Evolutionary conservation across 108 stramenopile species (phyloP), one percentile per base, ranked within the genome.

Genomic region (Cafeteria roenbergensis): DNA sequence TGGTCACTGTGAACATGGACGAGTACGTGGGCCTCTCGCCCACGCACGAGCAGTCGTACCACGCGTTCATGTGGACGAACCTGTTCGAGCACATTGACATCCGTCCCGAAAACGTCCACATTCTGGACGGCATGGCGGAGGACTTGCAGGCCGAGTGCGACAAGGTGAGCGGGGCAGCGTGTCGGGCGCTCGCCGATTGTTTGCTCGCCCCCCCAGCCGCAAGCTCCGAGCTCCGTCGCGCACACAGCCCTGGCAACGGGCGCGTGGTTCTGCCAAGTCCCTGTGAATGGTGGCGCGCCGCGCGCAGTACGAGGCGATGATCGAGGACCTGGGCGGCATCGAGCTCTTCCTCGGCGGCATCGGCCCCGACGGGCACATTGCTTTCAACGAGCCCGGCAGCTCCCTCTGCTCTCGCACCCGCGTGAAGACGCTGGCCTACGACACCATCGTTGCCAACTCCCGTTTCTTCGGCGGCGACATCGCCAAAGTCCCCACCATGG

Each of bases 361-460:
- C 51, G 78, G 78, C 20, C 78, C 71, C 1, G 74, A 75, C 62
- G 78, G 78, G 17, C 78, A 79, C 74, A 79, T 79, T 29, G 78
- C 74, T 9, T 79, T 79, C 71, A 75, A 75, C 62, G 70, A 75
- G 38, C 69, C 68, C 0, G 78, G 78, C 1, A 38, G 57, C n/a
- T 74, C 69, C 1, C 63, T 68, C 29, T 35, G 34, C 26, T 62
- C 58, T 12, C 38, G 14, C 17, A 79, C 78, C 21, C 57, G 78
- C 12, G 63, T 74, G 32, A 70, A 65, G 37, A 70, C 69, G 29
- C 69, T 74, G 17, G 69, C 63, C n/a, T 71, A 71, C 70, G 71
- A 67, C 51, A 72, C 71, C 25, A 72, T 66, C 0, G 66, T 66
- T 0, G 71, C 65, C 32, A 67, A 66, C 66, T 51, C 58, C 2